phyloP scores from a whole-genome alignment of 768 basidiomycete genomes.

The Antrodiella citrinella region DNA sequence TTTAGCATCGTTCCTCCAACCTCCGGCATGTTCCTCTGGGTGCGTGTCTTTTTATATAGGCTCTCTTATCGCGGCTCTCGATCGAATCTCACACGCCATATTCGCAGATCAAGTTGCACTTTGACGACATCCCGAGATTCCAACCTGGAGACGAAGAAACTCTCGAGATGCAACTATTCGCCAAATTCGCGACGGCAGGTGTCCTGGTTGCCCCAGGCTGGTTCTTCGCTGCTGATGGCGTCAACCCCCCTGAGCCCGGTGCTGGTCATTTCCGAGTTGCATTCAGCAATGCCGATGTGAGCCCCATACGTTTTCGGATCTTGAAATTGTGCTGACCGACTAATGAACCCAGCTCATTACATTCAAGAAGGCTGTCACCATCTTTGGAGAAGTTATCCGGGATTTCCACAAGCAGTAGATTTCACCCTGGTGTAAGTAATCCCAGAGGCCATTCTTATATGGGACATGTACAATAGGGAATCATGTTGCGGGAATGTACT shows the following conservation, averaged over 20 bases:
- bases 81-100: not conserved
- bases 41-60: constrained; percentile 20
- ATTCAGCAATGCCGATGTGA: constrained; percentile 47
- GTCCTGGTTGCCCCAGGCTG: constrained; percentile 59
- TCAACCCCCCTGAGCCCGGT: constrained; percentile 13
- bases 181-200: constrained; percentile 47
- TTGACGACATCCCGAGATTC: constrained; percentile 46
- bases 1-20: constrained; percentile 70
- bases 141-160: constrained; percentile 27
- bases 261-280: constrained; percentile 50
- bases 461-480: not conserved
- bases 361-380: constrained; percentile 39
- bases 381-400: constrained; percentile 35
- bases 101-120: constrained; percentile 50
- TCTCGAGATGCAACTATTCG: constrained; percentile 54
- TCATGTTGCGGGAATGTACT: not conserved
- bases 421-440: not conserved
- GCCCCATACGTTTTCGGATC: constrained; percentile 9
- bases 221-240: constrained; percentile 33
- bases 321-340: not conserved
- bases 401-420: constrained; percentile 26
- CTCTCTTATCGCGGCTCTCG: not conserved
- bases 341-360: constrained; percentile 17
- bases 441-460: not conserved
- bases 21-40: constrained; percentile 83